These are phyloP conservation scores for Sugiyamaella valdiviana DNA, from an alignment of 805 yeast genomes.

Conservation along the genomic window DNA sequence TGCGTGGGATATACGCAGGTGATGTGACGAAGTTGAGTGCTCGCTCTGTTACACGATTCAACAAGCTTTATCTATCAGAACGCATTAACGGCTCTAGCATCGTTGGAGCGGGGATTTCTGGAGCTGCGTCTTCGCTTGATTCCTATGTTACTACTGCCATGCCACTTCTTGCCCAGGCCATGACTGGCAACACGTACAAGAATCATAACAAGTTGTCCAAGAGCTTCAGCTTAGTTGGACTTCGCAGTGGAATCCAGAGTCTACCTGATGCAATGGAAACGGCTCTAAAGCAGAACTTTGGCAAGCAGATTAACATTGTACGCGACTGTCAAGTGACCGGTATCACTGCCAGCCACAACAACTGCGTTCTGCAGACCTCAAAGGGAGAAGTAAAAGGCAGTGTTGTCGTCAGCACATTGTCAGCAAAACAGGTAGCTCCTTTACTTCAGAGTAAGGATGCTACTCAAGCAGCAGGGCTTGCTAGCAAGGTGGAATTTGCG, in stretches of 20 bases:
- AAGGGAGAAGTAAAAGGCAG: neutral
- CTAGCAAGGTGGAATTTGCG: slow-evolving; percentile 46
- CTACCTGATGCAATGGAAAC: slow-evolving; percentile 23
- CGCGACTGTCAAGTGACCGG: slow-evolving; percentile 14
- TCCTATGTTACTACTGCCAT: slow-evolving; percentile 20
- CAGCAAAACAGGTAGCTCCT: slow-evolving; percentile 15
- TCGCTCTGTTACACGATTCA: slow-evolving; percentile 45
- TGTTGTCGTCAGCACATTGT: slow-evolving; percentile 21
- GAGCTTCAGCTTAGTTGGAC: slow-evolving; percentile 14
- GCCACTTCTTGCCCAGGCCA: slow-evolving; percentile 24
- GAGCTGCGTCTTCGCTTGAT: slow-evolving; percentile 28
- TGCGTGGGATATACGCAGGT: slow-evolving; percentile 91
- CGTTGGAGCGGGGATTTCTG: slow-evolving; percentile 39
- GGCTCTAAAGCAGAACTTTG: slow-evolving; percentile 15
- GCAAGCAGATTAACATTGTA: slow-evolving; percentile 20
- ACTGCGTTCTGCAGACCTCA: slow-evolving; percentile 8
- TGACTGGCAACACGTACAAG: slow-evolving; percentile 16
- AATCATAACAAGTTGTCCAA: slow-evolving; percentile 3
- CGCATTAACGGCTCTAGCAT: slow-evolving; percentile 44
- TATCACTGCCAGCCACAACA: slow-evolving; percentile 4
- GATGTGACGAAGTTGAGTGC: slow-evolving; percentile 65
- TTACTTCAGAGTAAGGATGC: slow-evolving; percentile 9
- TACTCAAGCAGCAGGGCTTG: slow-evolving; percentile 7
- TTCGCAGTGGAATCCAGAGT: slow-evolving; percentile 27
- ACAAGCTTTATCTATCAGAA: slow-evolving; percentile 53